A percentile compares a stretch with the other conserved stretches of the same genome.
Evolutionary conservation across 768 basidiomycete genomes (phyloP).

Genomic region (Solioccasus polychromus): DNA sequence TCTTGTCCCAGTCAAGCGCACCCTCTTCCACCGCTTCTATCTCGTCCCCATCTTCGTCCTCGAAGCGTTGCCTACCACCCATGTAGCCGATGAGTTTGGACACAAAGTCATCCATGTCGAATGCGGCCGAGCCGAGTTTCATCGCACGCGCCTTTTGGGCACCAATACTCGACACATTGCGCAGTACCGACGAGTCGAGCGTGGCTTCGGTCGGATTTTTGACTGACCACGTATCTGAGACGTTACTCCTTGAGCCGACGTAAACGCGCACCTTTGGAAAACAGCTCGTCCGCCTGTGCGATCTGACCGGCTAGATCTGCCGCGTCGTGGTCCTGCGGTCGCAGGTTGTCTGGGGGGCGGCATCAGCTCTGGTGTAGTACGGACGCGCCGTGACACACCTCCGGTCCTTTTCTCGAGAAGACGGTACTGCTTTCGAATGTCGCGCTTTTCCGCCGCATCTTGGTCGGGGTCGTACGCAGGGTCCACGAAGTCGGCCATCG

Average conservation of each 20-base stretch:
- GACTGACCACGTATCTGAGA: too few species aligned
- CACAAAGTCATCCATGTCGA: constrained; percentile 92
- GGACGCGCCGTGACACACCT: constrained; percentile 41
- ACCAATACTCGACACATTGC: constrained; percentile 73
- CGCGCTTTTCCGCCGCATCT: constrained; percentile 75
- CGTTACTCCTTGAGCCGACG: too few species aligned
- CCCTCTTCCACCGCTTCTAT: constrained; percentile 50
- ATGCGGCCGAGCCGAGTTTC: constrained; percentile 83
- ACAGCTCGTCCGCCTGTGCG: constrained; percentile 56
- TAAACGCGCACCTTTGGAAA: constrained; percentile 52
- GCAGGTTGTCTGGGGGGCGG: constrained; percentile 38
- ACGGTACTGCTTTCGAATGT: constrained; percentile 72
- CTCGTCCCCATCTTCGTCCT: constrained; percentile 46
- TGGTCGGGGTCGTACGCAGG: constrained; percentile 80
- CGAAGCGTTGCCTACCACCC: constrained; percentile 62
- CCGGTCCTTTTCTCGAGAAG: constrained; percentile 59
- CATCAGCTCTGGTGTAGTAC: constrained; percentile 1
- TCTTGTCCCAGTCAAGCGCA: constrained; percentile 76
- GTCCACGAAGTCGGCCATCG: constrained; percentile 21
- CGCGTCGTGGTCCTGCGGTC: constrained; percentile 55
- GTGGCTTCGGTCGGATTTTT: constrained; percentile 85
- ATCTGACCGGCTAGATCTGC: constrained; percentile 56
- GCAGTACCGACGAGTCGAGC: constrained; percentile 80
- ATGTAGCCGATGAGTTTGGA: constrained; percentile 69
- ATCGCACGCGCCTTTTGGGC: constrained; percentile 88